phyloP scores from a whole-genome alignment of 2,329 filamentous ascomycete genomes.

The Microdochium bolleyi region DNA sequence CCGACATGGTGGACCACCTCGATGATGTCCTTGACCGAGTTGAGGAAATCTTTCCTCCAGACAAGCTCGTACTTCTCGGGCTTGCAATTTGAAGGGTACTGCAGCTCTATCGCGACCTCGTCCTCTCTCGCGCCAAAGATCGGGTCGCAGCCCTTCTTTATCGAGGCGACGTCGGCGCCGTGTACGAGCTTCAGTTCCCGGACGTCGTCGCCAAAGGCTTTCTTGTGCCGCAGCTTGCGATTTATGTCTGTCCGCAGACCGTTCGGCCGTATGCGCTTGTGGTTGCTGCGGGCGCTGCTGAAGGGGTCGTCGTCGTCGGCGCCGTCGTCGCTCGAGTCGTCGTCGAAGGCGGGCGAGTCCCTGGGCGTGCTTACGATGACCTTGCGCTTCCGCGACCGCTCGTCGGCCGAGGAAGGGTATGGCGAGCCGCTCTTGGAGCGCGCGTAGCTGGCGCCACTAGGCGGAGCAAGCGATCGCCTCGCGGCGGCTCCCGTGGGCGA shows the following conservation, averaged over 20 bases:
- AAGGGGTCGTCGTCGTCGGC: constrained; percentile 42
- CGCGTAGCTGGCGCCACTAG: constrained; percentile 3
- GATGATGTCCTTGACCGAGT: constrained; percentile 67
- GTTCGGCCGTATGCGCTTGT: constrained; percentile 38
- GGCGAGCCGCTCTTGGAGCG: constrained; percentile 31
- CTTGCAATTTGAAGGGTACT: constrained; percentile 71
- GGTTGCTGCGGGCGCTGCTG: constrained; percentile 31
- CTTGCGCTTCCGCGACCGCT: constrained; percentile 39
- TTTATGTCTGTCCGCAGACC: constrained; percentile 34
- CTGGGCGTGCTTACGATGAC: constrained; percentile 22
- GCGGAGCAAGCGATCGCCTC: neutral
- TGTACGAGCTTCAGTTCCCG: constrained; percentile 44
- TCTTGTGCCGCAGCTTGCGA: constrained; percentile 35
- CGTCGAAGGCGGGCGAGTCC: constrained; percentile 37
- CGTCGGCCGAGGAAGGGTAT: constrained; percentile 21
- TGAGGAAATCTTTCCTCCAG: constrained; percentile 69
- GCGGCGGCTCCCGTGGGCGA: neutral
- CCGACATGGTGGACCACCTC: constrained; percentile 62
- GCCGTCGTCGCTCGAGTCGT: constrained; percentile 40
- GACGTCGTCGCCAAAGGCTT: constrained; percentile 34
- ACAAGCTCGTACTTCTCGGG: constrained; percentile 71
- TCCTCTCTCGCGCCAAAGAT: constrained; percentile 40
- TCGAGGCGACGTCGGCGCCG: constrained; percentile 46
- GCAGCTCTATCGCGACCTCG: constrained; percentile 58
- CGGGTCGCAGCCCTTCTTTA: constrained; percentile 40